Base-by-base conservation (phyloP, 805 yeast genomes). In the Clavispora fructus region DNA sequence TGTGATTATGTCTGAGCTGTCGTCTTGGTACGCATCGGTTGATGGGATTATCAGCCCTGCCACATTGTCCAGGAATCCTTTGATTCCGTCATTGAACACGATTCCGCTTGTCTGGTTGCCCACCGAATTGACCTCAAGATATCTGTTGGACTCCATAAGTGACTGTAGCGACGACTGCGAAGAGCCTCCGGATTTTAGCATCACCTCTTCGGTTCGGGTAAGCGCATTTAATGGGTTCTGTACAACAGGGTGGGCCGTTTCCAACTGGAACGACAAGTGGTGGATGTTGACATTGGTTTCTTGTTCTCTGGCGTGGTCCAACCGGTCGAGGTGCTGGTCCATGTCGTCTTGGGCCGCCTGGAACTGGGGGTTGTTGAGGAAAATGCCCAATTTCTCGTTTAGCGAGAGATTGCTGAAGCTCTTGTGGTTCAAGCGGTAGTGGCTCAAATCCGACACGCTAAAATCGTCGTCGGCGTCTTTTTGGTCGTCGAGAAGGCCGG, bases 381-480 rank as follows among this genome's bases (percentile, higher is more conserved):
- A 73, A 2, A 75, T 62, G 45, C 73, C 75, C 45, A 77, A 60
- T 54, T 72, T 75, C 49, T 77, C 74, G 49, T 72, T 72, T 35
- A 77, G 58, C 2, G 73, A 58, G 37, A 70, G 41, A 62, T 64
- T 58, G 57, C 65, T 47, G 56, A 54, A 54, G 45, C 59, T 49
- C 35, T 55, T 46, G 49, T 51, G 65, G 62, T 53, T 56, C 30
- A 62, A 48, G 19, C 40, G 35, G 41, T 47, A 44, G 26, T 44
- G 43, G 51, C 90, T 83, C 65, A 91, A 87, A 55, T 84, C 82
- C 28, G 77, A 74, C 17, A 47, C 42, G 13, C 53, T 54, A 14
- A 40, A 44, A 26, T 50, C 52, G 9, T 51, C 53, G 23, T 38
- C 31, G 35, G 73, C 77, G 26, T 74, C 78, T 1, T 73, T 74